Evolutionary conservation across 1,284 basidiomycete genomes (phyloP).

Genomic region (Trametes sp.): DNA sequence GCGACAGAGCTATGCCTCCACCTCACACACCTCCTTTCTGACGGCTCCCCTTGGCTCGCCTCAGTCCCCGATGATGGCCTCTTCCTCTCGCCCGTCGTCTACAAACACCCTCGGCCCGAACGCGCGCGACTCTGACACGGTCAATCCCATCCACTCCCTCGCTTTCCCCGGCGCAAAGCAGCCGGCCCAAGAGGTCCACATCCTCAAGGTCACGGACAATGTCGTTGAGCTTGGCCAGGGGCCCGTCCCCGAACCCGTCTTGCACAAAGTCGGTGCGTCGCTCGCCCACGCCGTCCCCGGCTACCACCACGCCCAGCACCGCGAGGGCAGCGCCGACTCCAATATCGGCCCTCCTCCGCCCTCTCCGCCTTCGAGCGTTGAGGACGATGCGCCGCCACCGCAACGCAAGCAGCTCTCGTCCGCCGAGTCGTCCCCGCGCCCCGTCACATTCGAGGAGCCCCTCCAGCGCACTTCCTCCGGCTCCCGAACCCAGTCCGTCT

Average conservation of each 20-base stretch:
- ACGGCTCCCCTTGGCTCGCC: conserved; percentile 26
- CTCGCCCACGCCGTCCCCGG: conserved; percentile 45
- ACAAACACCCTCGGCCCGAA: conserved; percentile 40
- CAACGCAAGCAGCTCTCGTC: not conserved
- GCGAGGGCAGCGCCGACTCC: conserved; percentile 33
- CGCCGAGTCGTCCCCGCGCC: conserved; percentile 27
- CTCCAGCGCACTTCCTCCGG: conserved; percentile 40
- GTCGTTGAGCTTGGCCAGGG: conserved; percentile 51
- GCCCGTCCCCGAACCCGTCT: conserved; percentile 47
- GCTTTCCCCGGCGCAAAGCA: conserved; percentile 29
- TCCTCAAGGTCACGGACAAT: conserved; percentile 59
- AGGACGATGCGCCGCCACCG: conserved; percentile 39
- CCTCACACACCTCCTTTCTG: conserved; percentile 37
- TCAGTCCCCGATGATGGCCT: too few species aligned
- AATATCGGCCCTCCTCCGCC: conserved; percentile 67
- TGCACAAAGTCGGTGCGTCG: conserved; percentile 48
- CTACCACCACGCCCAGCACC: conserved; percentile 32
- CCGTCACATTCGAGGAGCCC: conserved; percentile 46
- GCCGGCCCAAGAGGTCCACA: conserved; percentile 54
- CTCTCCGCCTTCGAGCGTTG: conserved; percentile 69
- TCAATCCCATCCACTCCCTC: conserved; percentile 47
- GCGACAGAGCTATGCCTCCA: conserved; percentile 34
- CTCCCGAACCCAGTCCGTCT: conserved; percentile 36
- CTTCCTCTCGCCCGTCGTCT: conserved; percentile 46
- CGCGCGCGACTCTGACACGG: conserved; percentile 21